Base-by-base conservation (phyloP, 345 rosid species). In the Acer negundo region DNA sequence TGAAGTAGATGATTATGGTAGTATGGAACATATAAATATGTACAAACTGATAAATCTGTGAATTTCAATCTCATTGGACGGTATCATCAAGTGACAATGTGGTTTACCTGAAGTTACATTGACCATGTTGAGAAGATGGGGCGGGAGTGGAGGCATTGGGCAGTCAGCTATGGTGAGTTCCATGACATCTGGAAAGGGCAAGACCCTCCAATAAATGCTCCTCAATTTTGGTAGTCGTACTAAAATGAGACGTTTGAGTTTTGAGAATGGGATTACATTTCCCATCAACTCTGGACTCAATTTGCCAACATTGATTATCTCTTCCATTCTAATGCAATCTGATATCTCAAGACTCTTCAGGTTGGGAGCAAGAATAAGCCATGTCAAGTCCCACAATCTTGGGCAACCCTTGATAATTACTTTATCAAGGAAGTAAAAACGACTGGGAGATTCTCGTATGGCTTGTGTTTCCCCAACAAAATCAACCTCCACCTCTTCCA, bases 321-420 rank as follows among this genome's bases (percentile, higher is more conserved):
- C 62, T 58, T 58, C 24, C 62, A 58, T 5, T 0, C 7, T 10
- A 56, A 23, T 0, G 24, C 23, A 58, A 0, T 9, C 62, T n/a
- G 24, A n/a, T 58, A 58, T 17, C 11, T n/a, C 2, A 58, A 58
- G 62, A 58, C 24, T 7, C 62, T n/a, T 58, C 11, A 58, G 62
- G 7, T 58, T 58, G 6, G 62, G 62, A 58, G 62, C 62, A 0
- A 58, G 62, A 77, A 79, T 26, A 19, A 80, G 63, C 77, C 62
- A 77, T 58, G 76, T 77, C 75, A 83, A 10, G 20, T 58, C 62
- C 3, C 24, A 9, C 2, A 58, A 9, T 0, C n/a, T 58, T 2
- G 62, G 11, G 24, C 62, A 58, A n/a, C 1, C 0, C 2, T 8
- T 9, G n/a, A 58, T n/a, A 6, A 1, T 2, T 58, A 58, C 62